Evolutionary conservation across 1,139 yeast genomes (phyloP).

Genomic region (Kurtzmaniella quercitrusa): DNA sequence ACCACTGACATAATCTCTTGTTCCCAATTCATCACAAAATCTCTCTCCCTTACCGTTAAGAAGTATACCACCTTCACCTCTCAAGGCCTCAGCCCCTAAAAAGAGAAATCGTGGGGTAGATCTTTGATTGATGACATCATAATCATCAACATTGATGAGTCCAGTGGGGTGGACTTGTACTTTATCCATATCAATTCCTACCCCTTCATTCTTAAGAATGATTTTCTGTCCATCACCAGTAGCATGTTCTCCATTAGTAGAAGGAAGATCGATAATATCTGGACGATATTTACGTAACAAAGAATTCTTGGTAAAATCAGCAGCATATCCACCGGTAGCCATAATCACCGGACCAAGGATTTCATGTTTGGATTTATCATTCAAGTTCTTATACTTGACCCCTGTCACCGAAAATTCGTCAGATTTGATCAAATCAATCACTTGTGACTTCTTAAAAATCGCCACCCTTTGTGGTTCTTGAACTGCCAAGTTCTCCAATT

Average conservation of each 20-base stretch:
- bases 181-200: constrained; percentile 68
- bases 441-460: constrained; percentile 52
- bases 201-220: constrained; percentile 54
- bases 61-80: constrained; percentile 76
- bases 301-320: constrained; percentile 51
- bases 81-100: constrained; percentile 72
- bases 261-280: constrained; percentile 57
- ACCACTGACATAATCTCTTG: constrained; percentile 65
- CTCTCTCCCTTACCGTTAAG: constrained; percentile 60
- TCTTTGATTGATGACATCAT: constrained; percentile 36
- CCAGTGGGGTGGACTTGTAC: constrained; percentile 86
- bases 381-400: constrained; percentile 43
- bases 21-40: constrained; percentile 67
- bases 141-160: constrained; percentile 60
- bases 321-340: constrained; percentile 79
- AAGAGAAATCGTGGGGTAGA: constrained; percentile 53
- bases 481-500: constrained; percentile 46
- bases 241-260: constrained; percentile 73
- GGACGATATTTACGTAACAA: constrained; percentile 56
- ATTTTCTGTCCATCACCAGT: constrained; percentile 75
- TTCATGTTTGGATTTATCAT: constrained; percentile 28
- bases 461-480: constrained; percentile 48
- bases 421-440: constrained; percentile 46
- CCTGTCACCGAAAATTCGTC: constrained; percentile 33
- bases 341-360: constrained; percentile 58